Evolutionary conservation across 1,139 yeast genomes (phyloP), one percentile per base, ranked within the genome.

Genomic region (Entelexis sorbosivorans): DNA sequence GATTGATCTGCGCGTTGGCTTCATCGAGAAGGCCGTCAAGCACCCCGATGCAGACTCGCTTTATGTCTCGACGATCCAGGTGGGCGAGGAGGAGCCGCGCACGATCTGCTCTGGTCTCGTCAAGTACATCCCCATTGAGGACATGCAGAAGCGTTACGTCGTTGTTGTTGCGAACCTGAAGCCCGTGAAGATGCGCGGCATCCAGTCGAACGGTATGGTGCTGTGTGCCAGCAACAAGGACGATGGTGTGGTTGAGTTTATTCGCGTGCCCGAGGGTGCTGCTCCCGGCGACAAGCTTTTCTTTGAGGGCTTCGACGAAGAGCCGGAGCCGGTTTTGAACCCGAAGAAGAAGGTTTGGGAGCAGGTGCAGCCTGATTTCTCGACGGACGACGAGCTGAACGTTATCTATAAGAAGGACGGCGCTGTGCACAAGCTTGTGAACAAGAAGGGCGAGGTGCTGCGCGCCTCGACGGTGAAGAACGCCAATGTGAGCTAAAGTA

Each of bases 341-440:
- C 98, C 99, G 62, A 93, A 93, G 81, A 93, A 91, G 84, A 93
- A 93, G 78, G 75, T 91, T 58, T 93, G 95, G 91, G 99, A 93
- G 75, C 76, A 89, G 50, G 74, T 86, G 59, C 98, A 93, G 74
- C 97, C 96, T 49, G 74, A 76, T 55, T 89, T 91, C 75, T 73
- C 91, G 54, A 89, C 97, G 44, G 80, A 74, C 60, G 93, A 79
- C 43, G 70, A 72, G 49, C 76, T 82, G 55, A 86, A 85, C 65
- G 95, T 89, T 46, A 76, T 86, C 56, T 89, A 77, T 75, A 82
- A 82, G 62, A 82, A 75, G 62, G 73, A 68, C 17, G 95, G 86
- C 64, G 91, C 93, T 59, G 55, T 47, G 28, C 81, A 80, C 66
- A 81, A 75, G 68, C 78, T 91, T 69, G 87, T 88, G 51, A 85